phyloP scores from a whole-genome alignment of 176 grass and related monocot genomes.

The Neostapfia colusana region DNA sequence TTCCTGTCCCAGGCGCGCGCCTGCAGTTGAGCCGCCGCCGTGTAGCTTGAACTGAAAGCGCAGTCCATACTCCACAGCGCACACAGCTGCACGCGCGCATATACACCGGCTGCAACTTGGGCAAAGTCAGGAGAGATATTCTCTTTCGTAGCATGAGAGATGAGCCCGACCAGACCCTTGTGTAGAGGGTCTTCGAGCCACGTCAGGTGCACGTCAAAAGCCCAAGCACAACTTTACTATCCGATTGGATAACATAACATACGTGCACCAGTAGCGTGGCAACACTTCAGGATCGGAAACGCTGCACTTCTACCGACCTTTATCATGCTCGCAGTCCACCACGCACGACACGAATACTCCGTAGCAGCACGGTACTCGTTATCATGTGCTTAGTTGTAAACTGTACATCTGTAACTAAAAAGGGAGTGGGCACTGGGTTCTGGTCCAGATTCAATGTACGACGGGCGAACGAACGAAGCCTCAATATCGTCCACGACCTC shows the following conservation, averaged over 20 bases:
- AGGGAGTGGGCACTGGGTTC: not conserved
- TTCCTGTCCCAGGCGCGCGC: not conserved
- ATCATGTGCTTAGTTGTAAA: no score
- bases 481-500: no score
- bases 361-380: no score
- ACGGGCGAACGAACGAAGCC: no score
- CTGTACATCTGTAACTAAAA: no score
- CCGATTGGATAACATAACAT: not conserved
- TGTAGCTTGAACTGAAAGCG: not conserved
- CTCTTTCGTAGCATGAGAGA: not conserved
- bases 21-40: not conserved
- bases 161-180: conserved; percentile 16
- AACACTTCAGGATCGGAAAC: not conserved
- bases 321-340: no score
- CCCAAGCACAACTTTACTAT: not conserved
- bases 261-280: not conserved
- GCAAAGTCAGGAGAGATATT: not conserved
- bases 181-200: conserved; percentile 15
- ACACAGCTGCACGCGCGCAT: not conserved
- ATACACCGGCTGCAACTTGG: conserved; percentile 10
- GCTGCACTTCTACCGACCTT: no score
- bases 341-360: no score
- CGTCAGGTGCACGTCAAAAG: conserved; percentile 24
- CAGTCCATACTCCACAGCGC: not conserved
- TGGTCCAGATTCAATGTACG: conserved; percentile 27